Conservation (phyloP, 768 basidiomycete genomes). For the Chiua virens region DNA sequence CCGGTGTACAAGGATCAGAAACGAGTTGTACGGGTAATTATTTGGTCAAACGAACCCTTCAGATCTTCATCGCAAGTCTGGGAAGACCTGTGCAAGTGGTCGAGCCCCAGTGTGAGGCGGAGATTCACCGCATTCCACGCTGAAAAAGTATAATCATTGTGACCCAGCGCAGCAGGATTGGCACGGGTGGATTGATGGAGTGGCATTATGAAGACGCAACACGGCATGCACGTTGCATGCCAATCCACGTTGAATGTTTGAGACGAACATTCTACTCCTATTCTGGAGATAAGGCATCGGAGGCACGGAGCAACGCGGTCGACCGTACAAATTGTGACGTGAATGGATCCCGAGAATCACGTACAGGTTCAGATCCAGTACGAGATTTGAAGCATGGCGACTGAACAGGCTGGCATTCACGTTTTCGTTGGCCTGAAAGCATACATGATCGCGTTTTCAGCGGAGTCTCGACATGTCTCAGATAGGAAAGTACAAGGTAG, state of each 20-base stretch:
- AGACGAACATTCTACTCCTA: constrained; percentile 10
- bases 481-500: constrained; percentile 9
- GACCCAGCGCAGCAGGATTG: constrained; percentile 4
- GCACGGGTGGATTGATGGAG: constrained; percentile 1
- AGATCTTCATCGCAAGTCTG: constrained; percentile 15
- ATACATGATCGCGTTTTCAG: constrained; percentile 18
- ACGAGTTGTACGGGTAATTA: not conserved
- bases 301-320: constrained; percentile 11
- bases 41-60: constrained; percentile 8
- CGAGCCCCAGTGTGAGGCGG: not conserved
- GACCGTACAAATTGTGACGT: constrained; percentile 5
- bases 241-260: constrained; percentile 19
- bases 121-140: not conserved
- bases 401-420: constrained; percentile 9
- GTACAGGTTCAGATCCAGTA: constrained; percentile 4
- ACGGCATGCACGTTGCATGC: constrained; percentile 20
- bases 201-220: constrained; percentile 4
- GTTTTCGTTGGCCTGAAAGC: constrained; percentile 9
- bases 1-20: constrained; percentile 10
- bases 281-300: constrained; percentile 9
- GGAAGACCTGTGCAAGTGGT: not conserved
- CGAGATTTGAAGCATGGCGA: constrained; percentile 3
- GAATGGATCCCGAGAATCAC: constrained; percentile 19
- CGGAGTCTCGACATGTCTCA: constrained; percentile 18
- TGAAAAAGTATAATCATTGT: constrained; percentile 1